Percentiles rank a stretch among this genome's conserved stretches.
Evolutionary conservation across 2,329 filamentous ascomycete genomes (phyloP).

Genomic region (Dendrostoma leiphaemia): DNA sequence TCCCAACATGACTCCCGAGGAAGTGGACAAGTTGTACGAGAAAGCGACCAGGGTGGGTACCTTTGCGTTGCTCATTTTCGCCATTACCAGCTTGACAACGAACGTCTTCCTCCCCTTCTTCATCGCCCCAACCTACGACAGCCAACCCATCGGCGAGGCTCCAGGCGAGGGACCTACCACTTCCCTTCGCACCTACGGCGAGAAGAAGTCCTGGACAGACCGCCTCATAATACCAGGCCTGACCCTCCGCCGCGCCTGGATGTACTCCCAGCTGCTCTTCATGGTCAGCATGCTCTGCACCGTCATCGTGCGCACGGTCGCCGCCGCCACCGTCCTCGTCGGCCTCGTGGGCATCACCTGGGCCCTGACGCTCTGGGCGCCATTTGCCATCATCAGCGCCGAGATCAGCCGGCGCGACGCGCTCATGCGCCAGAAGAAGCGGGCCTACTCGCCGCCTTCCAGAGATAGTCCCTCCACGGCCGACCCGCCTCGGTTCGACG

Average conservation of each 20-base stretch:
- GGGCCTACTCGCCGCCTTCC: constrained; percentile 17
- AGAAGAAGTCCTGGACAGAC: constrained; percentile 48
- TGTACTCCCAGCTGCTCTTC: constrained; percentile 82
- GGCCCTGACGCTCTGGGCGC: constrained; percentile 91
- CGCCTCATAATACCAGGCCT: constrained; percentile 75
- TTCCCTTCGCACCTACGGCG: constrained; percentile 29
- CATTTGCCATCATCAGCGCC: constrained; percentile 90
- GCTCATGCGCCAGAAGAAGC: constrained; percentile 37
- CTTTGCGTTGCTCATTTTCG: constrained; percentile 84
- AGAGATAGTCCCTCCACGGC: constrained; percentile 16
- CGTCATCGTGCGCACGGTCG: constrained; percentile 70
- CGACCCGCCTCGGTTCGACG: constrained; percentile 18
- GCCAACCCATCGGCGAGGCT: constrained; percentile 31
- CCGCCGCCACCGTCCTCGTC: constrained; percentile 73
- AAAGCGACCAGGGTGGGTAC: constrained; percentile 83
- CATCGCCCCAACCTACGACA: constrained; percentile 76
- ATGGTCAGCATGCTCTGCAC: constrained; percentile 79
- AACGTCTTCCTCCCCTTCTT: constrained; percentile 85
- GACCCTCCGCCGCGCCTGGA: constrained; percentile 85
- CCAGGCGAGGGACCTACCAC: constrained; percentile 31
- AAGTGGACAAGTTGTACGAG: constrained; percentile 81
- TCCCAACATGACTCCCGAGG: constrained; percentile 70
- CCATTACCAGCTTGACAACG: constrained; percentile 76
- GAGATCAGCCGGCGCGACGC: constrained; percentile 85
- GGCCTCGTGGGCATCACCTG: constrained; percentile 85